Base-by-base conservation (phyloP, 2,329 filamentous ascomycete species). In the Pseudogymnoascus sp. region DNA sequence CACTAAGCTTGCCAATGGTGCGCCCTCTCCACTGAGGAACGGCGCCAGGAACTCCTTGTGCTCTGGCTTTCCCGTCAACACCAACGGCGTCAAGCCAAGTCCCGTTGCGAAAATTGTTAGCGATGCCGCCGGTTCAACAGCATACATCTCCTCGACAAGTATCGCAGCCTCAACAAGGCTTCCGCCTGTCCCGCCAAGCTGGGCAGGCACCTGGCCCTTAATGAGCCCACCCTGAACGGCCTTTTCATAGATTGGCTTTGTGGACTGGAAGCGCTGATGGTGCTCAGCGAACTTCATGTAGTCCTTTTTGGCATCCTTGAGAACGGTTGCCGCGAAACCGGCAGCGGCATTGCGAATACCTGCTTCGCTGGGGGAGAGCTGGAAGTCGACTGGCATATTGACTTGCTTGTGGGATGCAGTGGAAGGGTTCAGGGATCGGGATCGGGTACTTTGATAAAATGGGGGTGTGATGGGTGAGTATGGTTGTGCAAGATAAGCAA, bases 31-130 rank as follows among this genome's bases (percentile, higher is more conserved):
- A 21, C 65, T 71, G 21, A 83, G 69, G 62, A 83, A 84, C 2
- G 79, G 79, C 59, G 71, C 71, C n/a, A 83, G 67, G 50, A 81
- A 80, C 33, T 67, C 66, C 63, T 76, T 74, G 8, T 75, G 71
- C 64, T 76, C 75, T 2, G 73, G 68, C 18, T 72, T 77, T n/a
- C 75, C 77, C 1, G 72, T 75, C 35, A 83, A 67, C 60, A 80
- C 76, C 35, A 85, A 69, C 1, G 82, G 81, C 1, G 76, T 80
- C 33, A 84, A 68, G 0, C 82, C 82, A 2, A 84, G 70, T 0
- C 78, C 80, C 0, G 79, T 84, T 0, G 75, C 79, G 40, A 83
- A 76, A 14, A 84, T 77, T 0, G 80, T 83, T 16, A 84, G 67
- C 0, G 79, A 75, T 0, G 77, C 75, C 14, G 77, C 77, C 0